Percentiles rank a stretch among this genome's conserved stretches.
Conservation (phyloP, 2,329 filamentous ascomycete species). For the Fusarium sp. region DNA sequence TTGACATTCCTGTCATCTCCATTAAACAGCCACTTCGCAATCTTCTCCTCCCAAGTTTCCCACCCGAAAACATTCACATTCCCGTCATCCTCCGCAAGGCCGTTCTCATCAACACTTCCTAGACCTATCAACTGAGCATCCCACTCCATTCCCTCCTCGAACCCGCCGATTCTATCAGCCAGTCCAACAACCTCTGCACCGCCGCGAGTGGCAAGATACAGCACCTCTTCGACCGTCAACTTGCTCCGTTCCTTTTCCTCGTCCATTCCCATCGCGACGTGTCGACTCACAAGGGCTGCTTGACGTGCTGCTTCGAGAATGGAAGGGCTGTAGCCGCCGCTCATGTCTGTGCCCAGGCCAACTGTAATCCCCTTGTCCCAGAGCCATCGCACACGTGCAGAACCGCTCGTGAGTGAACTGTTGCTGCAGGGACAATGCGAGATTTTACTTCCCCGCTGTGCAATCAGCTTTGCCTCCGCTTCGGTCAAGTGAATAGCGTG, state of each 20-base stretch:
- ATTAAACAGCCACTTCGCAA: slow-evolving; percentile 95
- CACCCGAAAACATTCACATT: slow-evolving; percentile 90
- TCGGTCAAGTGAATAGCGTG: slow-evolving; percentile 82
- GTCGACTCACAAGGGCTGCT: slow-evolving; percentile 79
- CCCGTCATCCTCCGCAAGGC: slow-evolving; percentile 55
- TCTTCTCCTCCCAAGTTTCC: slow-evolving; percentile 85
- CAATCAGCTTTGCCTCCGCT: slow-evolving; percentile 73
- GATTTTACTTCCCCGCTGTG: slow-evolving; percentile 69
- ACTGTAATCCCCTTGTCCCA: slow-evolving; percentile 79
- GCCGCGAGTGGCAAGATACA: slow-evolving; percentile 88
- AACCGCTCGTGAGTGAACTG: slow-evolving; percentile 80
- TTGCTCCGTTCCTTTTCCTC: slow-evolving; percentile 63
- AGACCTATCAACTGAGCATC: slow-evolving; percentile 87
- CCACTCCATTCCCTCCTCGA: slow-evolving; percentile 87
- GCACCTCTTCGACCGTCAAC: slow-evolving; percentile 82
- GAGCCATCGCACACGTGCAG: slow-evolving; percentile 77
- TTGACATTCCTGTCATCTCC: slow-evolving; percentile 92
- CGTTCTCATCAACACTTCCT: slow-evolving; percentile 56
- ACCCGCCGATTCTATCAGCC: slow-evolving; percentile 75
- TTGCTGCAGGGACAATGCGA: slow-evolving; percentile 91
- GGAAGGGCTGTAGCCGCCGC: slow-evolving; percentile 83
- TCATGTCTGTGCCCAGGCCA: slow-evolving; percentile 90
- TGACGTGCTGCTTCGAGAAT: slow-evolving; percentile 86
- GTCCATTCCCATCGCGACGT: slow-evolving; percentile 66
- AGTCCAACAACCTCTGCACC: slow-evolving; percentile 85